Evolutionary conservation across 768 basidiomycete genomes (phyloP).

Genomic region (Termitomyces sp.): DNA sequence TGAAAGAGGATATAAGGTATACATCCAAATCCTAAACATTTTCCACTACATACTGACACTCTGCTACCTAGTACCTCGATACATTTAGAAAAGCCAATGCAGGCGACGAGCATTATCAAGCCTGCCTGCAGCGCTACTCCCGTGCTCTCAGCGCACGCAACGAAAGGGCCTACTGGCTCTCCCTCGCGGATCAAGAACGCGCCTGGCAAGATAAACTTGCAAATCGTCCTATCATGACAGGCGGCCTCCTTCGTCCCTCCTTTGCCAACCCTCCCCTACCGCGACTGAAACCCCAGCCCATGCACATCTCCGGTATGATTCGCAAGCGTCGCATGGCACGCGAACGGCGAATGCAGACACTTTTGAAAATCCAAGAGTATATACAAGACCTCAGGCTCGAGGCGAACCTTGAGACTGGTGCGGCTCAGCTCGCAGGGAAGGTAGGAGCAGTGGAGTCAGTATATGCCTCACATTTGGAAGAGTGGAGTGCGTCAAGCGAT

Average conservation of each 20-base stretch:
- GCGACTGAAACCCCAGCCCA: conserved; percentile 74
- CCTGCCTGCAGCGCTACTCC: conserved; percentile 52
- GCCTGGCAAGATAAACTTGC: conserved; percentile 49
- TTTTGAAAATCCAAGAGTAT: conserved; percentile 23
- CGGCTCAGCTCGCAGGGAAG: conserved; percentile 7
- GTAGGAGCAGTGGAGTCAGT: neutral
- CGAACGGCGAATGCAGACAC: conserved; percentile 35
- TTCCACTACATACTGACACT: neutral
- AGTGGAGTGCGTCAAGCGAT: conserved; percentile 35
- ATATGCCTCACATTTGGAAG: conserved; percentile 11
- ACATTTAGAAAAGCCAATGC: conserved; percentile 45
- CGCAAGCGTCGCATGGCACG: conserved; percentile 30
- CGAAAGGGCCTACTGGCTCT: conserved; percentile 42
- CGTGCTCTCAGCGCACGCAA: conserved; percentile 45
- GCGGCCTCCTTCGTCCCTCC: conserved; percentile 60
- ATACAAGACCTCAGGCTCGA: conserved; percentile 28
- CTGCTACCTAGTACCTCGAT: conserved; percentile 49
- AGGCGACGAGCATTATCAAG: conserved; percentile 42
- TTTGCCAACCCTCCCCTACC: conserved; percentile 68
- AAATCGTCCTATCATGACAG: conserved; percentile 65
- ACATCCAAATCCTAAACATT: conserved; percentile 12
- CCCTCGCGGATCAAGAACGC: conserved; percentile 41
- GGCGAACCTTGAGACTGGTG: conserved; percentile 27
- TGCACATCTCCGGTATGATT: conserved; percentile 68
- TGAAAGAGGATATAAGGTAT: conserved; percentile 50